These are phyloP conservation scores for Colletotrichum sp. DNA, from an alignment of 2,329 filamentous ascomycete species.

Conservation along the genomic window DNA sequence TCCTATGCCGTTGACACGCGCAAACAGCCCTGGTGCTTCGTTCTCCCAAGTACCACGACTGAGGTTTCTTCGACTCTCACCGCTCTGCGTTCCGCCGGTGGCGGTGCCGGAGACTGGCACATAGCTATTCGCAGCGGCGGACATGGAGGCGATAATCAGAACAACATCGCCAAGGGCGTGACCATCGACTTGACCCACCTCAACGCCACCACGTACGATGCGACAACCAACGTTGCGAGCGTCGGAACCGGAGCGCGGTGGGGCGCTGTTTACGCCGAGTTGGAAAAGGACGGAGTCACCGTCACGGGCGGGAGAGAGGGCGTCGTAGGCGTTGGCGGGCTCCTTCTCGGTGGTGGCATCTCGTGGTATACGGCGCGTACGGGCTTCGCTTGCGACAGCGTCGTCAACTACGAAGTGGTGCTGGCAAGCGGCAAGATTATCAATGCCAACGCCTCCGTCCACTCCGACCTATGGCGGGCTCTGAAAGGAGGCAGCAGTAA, in stretches of 20 bases:
- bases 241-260: neutral
- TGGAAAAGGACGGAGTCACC: neutral
- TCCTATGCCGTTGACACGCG: neutral
- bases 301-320: constrained; percentile 31
- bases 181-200: constrained; percentile 45
- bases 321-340: constrained; percentile 32
- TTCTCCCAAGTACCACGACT: neutral
- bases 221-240: neutral
- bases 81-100: neutral
- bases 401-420: constrained; percentile 47
- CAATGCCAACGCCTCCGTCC: constrained; percentile 36
- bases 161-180: constrained; percentile 47
- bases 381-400: constrained; percentile 45
- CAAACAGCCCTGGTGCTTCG: neutral
- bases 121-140: constrained; percentile 45
- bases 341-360: constrained; percentile 31
- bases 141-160: constrained; percentile 45
- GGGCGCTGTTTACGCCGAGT: neutral
- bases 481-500: constrained; percentile 52
- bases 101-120: neutral
- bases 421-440: constrained; percentile 44
- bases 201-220: constrained; percentile 12
- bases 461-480: constrained; percentile 47
- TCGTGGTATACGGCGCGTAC: constrained; percentile 22
- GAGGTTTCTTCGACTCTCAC: neutral